These are phyloP conservation scores for Arthrobotrys musiformis DNA, from an alignment of 2,329 filamentous ascomycete species.

Conservation along the genomic window DNA sequence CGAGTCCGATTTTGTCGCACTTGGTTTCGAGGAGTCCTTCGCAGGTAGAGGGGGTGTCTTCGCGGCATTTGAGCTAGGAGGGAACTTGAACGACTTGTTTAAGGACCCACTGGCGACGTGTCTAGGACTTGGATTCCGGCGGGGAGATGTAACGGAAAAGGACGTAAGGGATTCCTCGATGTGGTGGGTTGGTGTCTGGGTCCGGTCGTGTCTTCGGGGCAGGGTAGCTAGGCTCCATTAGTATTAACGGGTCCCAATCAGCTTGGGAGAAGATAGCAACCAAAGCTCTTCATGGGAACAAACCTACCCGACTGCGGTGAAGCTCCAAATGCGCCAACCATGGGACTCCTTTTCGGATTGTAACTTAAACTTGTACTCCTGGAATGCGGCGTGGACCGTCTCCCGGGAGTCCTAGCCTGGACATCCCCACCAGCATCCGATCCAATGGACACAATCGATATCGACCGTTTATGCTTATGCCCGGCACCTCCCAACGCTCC, in stretches of 20 bases:
- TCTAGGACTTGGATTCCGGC: conserved; percentile 32
- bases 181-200: conserved; percentile 30
- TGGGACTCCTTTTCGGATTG: conserved; percentile 49
- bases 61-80: conserved; percentile 62
- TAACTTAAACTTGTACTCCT: conserved; percentile 52
- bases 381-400: conserved; percentile 50
- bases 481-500: conserved; percentile 59
- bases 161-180: conserved; percentile 55
- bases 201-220: conserved; percentile 23
- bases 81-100: conserved; percentile 69
- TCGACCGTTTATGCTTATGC: conserved; percentile 77
- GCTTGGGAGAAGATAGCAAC: background rate
- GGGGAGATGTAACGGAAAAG: conserved; percentile 48
- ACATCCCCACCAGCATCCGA: conserved; percentile 62
- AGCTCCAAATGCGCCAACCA: conserved; percentile 25
- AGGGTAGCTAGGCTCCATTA: conserved; percentile 38
- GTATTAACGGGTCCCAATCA: conserved; percentile 5
- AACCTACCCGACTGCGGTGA: conserved; percentile 44
- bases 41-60: conserved; percentile 10
- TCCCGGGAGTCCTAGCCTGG: conserved; percentile 39
- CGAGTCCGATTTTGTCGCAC: conserved; percentile 59
- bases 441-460: conserved; percentile 84
- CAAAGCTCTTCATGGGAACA: background rate
- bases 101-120: conserved; percentile 46
- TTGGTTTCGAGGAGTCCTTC: conserved; percentile 57